Evolutionary conservation across 2,329 filamentous ascomycete genomes (phyloP), one percentile per base, ranked within the genome.

Genomic region (Cylindrodendrum hubeiense): DNA sequence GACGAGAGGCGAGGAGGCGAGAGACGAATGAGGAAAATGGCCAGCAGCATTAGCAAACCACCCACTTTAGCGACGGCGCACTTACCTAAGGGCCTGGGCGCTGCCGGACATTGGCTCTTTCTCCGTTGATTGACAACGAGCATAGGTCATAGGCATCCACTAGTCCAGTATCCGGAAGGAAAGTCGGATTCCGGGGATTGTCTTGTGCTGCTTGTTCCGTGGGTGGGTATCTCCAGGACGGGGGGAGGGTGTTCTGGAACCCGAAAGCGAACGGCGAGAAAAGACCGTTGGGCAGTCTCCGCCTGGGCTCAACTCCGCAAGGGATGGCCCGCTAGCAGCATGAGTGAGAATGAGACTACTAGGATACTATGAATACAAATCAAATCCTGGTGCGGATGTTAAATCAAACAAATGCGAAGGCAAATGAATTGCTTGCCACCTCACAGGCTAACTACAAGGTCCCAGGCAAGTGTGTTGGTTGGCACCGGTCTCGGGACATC

Each of bases 401-500:
- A 39, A 39, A 39, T 19, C 1, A 39, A n/a, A n/a, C 17, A 39
- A 26, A 49, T 17, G 17, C 24, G 15, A 30, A 30, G 19, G 26
- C 24, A 26, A 26, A 17, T 7, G 46, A 30, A 13, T 15, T 30
- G 47, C n/a, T 50, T 50, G 47, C 47, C 41, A 43, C 41, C 19
- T 43, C 13, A 5, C 47, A 2, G n/a, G n/a, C 26, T 33, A 24
- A n/a, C n/a, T n/a, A n/a, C n/a, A n/a, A n/a, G n/a, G n/a, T n/a
- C 52, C 52, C 37, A 63, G 34, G 15, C 13, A 46, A 55, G 67
- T 60, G 51, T 59, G 64, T 67, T 68, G 63, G 63, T 59, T 57
- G 41, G 49, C 49, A 60, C 57, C 63, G 56, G 55, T 46, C 59
- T 73, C 71, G 71, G 71, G 44, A 44, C 57, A 50, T 62, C 43